These are phyloP conservation scores for Amphibolis antarctica DNA, from an alignment of 106 monocot species.

Conservation along the genomic window DNA sequence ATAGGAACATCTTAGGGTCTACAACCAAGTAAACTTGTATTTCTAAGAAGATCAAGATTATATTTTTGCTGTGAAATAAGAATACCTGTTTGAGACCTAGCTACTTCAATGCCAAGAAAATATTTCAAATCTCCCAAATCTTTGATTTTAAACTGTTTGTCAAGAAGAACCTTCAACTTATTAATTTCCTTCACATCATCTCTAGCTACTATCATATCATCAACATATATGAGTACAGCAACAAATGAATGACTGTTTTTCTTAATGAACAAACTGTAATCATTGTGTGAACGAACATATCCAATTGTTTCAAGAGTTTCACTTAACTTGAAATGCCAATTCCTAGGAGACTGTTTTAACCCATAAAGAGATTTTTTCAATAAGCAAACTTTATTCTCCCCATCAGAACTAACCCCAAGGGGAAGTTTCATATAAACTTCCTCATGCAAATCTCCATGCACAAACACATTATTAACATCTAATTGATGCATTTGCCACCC, in stretches of 20 bases:
- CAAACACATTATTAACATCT: neutral
- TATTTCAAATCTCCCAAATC: neutral
- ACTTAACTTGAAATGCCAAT: neutral
- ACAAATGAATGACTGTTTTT: neutral
- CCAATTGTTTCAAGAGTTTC: neutral
- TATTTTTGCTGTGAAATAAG: no score
- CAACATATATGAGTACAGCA: neutral
- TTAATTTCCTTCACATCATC: neutral
- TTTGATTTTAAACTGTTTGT: neutral
- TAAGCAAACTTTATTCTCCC: neutral
- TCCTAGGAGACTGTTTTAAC: neutral
- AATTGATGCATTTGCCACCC: neutral
- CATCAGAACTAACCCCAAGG: neutral
- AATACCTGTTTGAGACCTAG: no score
- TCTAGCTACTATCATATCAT: neutral
- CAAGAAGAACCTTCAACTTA: neutral
- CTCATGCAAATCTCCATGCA: no score
- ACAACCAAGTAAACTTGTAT: no score
- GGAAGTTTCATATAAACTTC: no score
- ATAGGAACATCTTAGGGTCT: no score
- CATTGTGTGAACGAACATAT: neutral
- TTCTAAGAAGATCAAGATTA: no score
- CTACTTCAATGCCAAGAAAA: no score
- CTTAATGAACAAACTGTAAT: neutral
- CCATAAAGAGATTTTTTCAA: neutral